These are phyloP conservation scores for Diaporthe sp. DNA, from an alignment of 2,329 filamentous ascomycete species.

Conservation along the genomic window DNA sequence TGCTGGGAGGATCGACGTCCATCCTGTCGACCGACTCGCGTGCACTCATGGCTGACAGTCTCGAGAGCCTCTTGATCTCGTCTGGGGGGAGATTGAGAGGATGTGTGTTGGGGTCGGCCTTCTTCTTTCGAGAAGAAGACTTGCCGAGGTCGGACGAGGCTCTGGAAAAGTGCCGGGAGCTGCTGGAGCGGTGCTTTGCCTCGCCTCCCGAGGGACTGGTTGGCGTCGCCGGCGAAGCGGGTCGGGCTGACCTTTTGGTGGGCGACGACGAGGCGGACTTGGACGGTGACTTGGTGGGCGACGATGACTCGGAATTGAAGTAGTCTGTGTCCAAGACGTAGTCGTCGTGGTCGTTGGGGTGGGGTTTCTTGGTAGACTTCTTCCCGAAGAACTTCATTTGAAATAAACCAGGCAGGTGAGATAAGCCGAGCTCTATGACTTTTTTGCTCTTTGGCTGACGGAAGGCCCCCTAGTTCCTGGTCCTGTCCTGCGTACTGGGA, in stretches of 20 bases:
- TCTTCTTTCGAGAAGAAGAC: constrained; percentile 62
- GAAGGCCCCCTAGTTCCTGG: constrained; percentile 35
- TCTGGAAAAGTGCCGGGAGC: constrained; percentile 60
- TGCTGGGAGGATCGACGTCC: constrained; percentile 77
- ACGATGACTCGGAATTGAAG: constrained; percentile 52
- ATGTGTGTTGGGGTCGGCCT: constrained; percentile 79
- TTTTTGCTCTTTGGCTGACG: constrained; percentile 26
- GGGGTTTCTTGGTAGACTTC: constrained; percentile 57
- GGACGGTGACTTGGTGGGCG: constrained; percentile 46
- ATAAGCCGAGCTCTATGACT: constrained; percentile 34
- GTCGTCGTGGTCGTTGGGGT: constrained; percentile 42
- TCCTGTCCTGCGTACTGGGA: constrained; percentile 37
- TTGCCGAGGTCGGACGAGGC: constrained; percentile 63
- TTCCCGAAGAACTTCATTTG: constrained; percentile 68
- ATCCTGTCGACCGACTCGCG: constrained; percentile 69
- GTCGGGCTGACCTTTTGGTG: constrained; percentile 56
- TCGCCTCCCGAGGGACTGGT: constrained; percentile 50
- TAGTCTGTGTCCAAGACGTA: constrained; percentile 53
- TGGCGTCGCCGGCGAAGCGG: constrained; percentile 49
- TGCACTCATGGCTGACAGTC: constrained; percentile 73
- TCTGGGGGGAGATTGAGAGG: constrained; percentile 92
- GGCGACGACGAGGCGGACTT: constrained; percentile 49
- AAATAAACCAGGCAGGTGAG: constrained; percentile 40
- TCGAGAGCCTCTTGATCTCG: constrained; percentile 83
- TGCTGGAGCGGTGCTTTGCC: constrained; percentile 47